A percentile compares a stretch with the other conserved stretches of the same genome.
phyloP scores from a whole-genome alignment of 1,139 yeast genomes.

The Saccharomycopsis hybrid region DNA sequence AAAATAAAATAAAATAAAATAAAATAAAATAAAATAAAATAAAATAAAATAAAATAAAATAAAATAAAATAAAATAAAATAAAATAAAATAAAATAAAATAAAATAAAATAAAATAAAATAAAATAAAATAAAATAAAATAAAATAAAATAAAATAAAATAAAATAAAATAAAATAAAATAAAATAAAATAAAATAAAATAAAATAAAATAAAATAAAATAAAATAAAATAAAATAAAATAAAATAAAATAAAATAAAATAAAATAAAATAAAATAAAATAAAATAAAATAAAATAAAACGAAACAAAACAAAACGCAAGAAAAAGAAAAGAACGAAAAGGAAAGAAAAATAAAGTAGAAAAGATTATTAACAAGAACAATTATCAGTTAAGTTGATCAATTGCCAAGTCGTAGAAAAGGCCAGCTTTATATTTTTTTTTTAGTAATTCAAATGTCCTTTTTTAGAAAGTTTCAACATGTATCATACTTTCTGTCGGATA shows the following conservation, averaged over 20 bases:
- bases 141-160: background rate
- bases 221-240: background rate
- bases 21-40: background rate
- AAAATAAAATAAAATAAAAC: background rate
- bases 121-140: background rate
- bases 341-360: background rate
- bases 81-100: background rate
- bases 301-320: background rate
- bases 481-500: constrained; percentile 16
- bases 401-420: constrained; percentile 1
- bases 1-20: background rate
- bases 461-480: constrained; percentile 6
- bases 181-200: background rate
- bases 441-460: too few species aligned
- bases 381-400: background rate
- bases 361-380: background rate
- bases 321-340: background rate
- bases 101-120: background rate
- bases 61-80: background rate
- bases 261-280: background rate
- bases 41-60: background rate
- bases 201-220: background rate
- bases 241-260: background rate
- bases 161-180: background rate
- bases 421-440: constrained; percentile 3